phyloP scores from a whole-genome alignment of 371 early-diverging fungal genomes.

The Mucor piriformis region DNA sequence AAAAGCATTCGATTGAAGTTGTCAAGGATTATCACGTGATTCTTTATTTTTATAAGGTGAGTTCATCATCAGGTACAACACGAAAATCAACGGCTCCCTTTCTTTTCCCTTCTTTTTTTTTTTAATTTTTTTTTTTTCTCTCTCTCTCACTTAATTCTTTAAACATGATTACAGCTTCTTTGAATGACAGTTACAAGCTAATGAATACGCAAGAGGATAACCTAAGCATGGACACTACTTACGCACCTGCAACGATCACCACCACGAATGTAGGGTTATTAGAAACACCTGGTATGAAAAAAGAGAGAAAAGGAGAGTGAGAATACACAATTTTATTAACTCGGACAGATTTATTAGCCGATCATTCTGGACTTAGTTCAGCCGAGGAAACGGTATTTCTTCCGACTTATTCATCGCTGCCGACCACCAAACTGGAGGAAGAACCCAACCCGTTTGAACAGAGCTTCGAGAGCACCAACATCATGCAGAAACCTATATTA shows the following conservation, averaged over 20 bases:
- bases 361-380: constrained; percentile 6
- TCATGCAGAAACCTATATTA: not conserved
- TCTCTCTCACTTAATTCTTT: not conserved
- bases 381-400: constrained; percentile 21
- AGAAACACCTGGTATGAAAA: not conserved
- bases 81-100: not conserved
- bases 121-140: not conserved
- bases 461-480: constrained; percentile 20
- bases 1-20: not conserved
- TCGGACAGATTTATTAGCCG: constrained; percentile 12
- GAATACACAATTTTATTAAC: not conserved
- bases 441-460: constrained; percentile 36
- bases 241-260: not conserved
- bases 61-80: constrained; percentile 2
- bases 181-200: not conserved
- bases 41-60: not conserved
- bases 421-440: constrained; percentile 29
- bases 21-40: not conserved
- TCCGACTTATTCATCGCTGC: constrained; percentile 20
- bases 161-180: not conserved
- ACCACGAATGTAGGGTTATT: not conserved
- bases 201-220: not conserved
- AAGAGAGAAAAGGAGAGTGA: not conserved
- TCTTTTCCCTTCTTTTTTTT: not conserved
- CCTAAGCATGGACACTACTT: not conserved